phyloP scores from a whole-genome alignment of 306 rosid genomes.

The Vachellia pachyceras region DNA sequence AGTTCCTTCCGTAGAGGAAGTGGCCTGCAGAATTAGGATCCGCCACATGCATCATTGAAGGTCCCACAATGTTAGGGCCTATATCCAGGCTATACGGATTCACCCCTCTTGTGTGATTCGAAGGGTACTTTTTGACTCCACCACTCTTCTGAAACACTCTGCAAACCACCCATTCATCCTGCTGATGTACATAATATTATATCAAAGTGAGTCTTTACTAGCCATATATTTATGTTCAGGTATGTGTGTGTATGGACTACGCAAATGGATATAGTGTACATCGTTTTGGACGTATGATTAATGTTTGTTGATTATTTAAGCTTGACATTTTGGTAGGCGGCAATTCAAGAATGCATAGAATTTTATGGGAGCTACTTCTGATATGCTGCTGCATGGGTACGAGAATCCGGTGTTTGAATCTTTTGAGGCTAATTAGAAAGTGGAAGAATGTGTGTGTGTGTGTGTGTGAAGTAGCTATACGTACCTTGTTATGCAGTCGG shows the following conservation, averaged over 20 bases:
- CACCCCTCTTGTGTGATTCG: constrained; percentile 58
- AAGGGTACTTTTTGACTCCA: constrained; percentile 73
- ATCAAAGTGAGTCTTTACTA: not conserved
- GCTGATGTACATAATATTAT: constrained; percentile 12
- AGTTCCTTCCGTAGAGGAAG: constrained; percentile 65
- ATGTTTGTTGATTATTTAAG: no score
- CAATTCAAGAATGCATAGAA: not conserved
- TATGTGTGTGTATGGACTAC: no score
- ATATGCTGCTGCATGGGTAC: not conserved
- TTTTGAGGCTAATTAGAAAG: not conserved
- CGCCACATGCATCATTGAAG: constrained; percentile 69
- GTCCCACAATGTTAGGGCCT: constrained; percentile 48
- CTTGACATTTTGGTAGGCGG: not conserved
- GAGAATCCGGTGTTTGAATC: not conserved
- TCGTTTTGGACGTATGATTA: not conserved
- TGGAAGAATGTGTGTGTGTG: not conserved
- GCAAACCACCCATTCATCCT: constrained; percentile 96
- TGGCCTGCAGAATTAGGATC: constrained; percentile 49
- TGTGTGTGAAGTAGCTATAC: not conserved
- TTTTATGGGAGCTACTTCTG: no score
- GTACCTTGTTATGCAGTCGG: constrained; percentile 64
- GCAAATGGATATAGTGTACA: not conserved
- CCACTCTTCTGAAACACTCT: constrained; percentile 83
- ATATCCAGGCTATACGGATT: constrained; percentile 73
- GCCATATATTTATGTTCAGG: not conserved